A percentile compares a stretch with the other conserved stretches of the same genome.
These are phyloP conservation scores for Kazachstania sp. DNA, from an alignment of 1,139 yeast species.

Conservation along the genomic window DNA sequence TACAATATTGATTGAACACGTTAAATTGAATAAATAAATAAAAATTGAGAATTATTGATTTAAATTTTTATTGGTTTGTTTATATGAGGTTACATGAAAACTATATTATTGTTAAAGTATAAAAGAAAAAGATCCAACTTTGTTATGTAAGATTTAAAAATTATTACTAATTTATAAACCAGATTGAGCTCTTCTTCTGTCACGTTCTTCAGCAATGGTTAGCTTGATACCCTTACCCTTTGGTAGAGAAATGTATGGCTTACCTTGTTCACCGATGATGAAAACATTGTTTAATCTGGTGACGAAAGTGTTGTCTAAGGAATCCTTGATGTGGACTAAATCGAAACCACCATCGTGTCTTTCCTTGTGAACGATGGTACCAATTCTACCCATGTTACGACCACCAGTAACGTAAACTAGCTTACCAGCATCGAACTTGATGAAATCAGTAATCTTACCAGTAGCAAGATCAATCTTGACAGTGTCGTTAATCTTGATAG, in stretches of 20 bases:
- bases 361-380: conserved; percentile 97
- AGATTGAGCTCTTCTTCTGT: conserved; percentile 86
- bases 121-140: not conserved
- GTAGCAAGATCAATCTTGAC: conserved; percentile 93
- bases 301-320: conserved; percentile 95
- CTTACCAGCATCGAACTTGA: conserved; percentile 93
- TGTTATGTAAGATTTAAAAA: conserved; percentile 1
- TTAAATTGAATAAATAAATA: not conserved
- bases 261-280: conserved; percentile 96
- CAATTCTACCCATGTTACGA: conserved; percentile 99
- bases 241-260: conserved; percentile 96
- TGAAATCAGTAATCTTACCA: conserved; percentile 86
- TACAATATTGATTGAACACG: not conserved
- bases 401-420: conserved; percentile 98
- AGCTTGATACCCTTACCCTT: conserved; percentile 99
- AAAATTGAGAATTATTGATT: conserved; percentile 1
- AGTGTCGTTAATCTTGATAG: conserved; percentile 91
- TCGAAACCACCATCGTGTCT: conserved; percentile 99
- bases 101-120: not conserved
- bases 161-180: conserved; percentile 25
- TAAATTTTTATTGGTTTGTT: conserved; percentile 5
- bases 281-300: conserved; percentile 97
- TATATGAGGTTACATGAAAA: conserved; percentile 9
- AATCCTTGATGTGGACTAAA: conserved; percentile 96
- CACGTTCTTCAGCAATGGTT: conserved; percentile 98